Evolutionary conservation across 108 stramenopile species (phyloP), one percentile per base, ranked within the genome.

Genomic region (Skeletonema grethae): DNA sequence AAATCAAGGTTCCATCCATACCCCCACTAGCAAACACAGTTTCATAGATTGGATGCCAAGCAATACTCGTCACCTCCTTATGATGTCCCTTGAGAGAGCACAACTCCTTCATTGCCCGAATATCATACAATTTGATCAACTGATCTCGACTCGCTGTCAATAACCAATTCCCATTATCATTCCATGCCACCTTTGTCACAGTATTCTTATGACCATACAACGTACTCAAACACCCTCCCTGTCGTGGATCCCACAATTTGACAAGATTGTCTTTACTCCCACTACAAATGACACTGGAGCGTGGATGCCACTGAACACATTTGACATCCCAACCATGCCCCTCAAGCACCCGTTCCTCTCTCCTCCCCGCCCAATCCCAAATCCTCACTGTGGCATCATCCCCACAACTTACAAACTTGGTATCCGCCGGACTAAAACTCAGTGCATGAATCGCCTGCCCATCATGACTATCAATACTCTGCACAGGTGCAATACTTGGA

Each of bases 321-420:
- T 98, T 97, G 64, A 98, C 97, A 73, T 98, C 98, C 95, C 96
- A 97, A 28, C 96, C 96, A 73, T 98, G 98, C 30, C 97, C 98
- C 65, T 95, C 91, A 50, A 98, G 67, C 6, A 86, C 76, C 46
- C 91, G 68, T 70, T 95, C 95, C 69, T 96, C 90, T 2, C 79
- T 67, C 55, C 76, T 77, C 0, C 82, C 68, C 31, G 88, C 92
- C 93, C 96, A 98, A 77, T 98, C 98, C 92, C 93, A 98, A 29
- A 98, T 73, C 24, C 95, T 78, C n/a, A 97, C 93, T 4, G 93
- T 89, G 5, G 92, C 86, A 84, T 98, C 98, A 72, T 98, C 98
- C 4, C 95, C 93, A 80, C 94, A 96, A 30, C 88, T 87, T 4
- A 88, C 95, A 78, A 98, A 99, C 46, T 97, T 97, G 43, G 94